Evolutionary conservation across 1,284 basidiomycete species (phyloP), one percentile per base, ranked within the genome.

Genomic region (Albatrellus sp.): DNA sequence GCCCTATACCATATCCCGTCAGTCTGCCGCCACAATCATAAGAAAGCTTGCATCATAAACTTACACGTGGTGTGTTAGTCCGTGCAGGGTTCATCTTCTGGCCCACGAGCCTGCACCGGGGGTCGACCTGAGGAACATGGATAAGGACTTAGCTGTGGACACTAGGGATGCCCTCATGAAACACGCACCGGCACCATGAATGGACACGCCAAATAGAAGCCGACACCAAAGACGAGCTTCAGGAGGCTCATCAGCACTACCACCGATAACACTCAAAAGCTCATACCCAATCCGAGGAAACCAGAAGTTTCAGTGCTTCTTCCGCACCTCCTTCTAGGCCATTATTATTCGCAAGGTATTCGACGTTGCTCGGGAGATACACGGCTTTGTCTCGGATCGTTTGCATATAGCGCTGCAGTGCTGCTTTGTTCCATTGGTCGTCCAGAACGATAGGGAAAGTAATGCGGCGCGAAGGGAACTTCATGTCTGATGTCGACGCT

Each of bases 61-160:
- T 44, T 53, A 76, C 75, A 24, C 73, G 64, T 11, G 77, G 75
- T 0, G 77, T 79, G 44, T 65, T 75, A 1, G 74, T 78, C 13
- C 76, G 61, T 1, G 77, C 77, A 0, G 76, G 76, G 46, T 79
- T 79, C 73, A 78, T 77, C 54, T 80, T 79, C 48, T 78, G 76
- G 0, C 72, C 75, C 3, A 73, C 67, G 0, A 80, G 55, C 33
- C 78, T 64, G 52, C 71, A 75, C 29, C 75, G 61, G 3, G 78
- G 80, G 54, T 82, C 76, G 19, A 81, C 64, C 77, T 77, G 43
- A 19, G 20, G 17, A 3, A 14, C 8, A 44, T 47, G 7, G 24
- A 24, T 28, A 8, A 19, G n/a, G 37, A 35, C n/a, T 9, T 5
- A 13, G 30, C 20, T 4, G 17, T 40, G 20, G 19, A 39, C 20